Evolutionary conservation across 176 grass and related monocot species (phyloP), one percentile per base, ranked within the genome.

Genomic region (Tillandsia leiboldiana): DNA sequence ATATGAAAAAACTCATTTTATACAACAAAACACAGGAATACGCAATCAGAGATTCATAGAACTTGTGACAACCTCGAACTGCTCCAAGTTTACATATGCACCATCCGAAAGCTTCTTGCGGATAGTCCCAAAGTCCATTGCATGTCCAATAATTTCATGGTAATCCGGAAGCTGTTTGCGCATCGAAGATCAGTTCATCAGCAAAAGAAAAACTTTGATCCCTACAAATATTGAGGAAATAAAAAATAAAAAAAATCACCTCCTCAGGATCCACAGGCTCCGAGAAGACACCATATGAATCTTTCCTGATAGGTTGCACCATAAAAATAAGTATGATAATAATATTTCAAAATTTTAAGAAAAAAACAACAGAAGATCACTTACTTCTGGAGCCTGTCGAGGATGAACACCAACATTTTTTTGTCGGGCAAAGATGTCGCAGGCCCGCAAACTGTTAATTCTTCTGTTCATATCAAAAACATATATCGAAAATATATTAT

Each of bases 301-400:
- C 89, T 80, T 91, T 92, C 79, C 89, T 88, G 77, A n/a, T 69
- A 82, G 4, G 0, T 52, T 8, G 20, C 10, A 50, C 47, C 51
- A 69, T 49, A 51, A 48, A 12, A 13, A 42, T 7, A 42, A 33
- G 3, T 5, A 42, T 42, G 3, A 42, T 42, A 5, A 42, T 42
- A 7, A 42, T 42, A 42, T 42, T 6, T 42, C 33, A 29, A 8
- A 59, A 6, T 59, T 69, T 67, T 49, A 73, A 72, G 63, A 81
- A 1, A 49, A 69, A 70, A 57, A 72, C 18, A 61, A 78, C 73
- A 78, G 73, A 71, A 9, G 67, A 75, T 74, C 75, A 88, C 82
- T 81, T 78, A 84, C 86, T 88, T 84, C 86, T 88, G 82, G 74
- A 88, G 86, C 78, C 82, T 78, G 59, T 89, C 82, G 56, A 89